Conservation (phyloP, 164 flowering plant genomes). For the Liriodendron chinense region DNA sequence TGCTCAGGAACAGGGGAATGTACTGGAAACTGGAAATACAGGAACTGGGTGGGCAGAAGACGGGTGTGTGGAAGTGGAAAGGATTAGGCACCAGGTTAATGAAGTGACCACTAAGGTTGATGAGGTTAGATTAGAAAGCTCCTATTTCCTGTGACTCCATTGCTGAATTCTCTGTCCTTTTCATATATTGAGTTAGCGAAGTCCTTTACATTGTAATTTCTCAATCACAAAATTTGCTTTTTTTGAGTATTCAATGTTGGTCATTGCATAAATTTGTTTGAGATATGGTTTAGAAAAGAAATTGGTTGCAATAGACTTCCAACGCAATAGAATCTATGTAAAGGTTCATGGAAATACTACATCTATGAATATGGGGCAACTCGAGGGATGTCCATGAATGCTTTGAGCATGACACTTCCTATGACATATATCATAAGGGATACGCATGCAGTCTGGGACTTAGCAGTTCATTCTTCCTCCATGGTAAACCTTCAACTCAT, state of each 20-base stretch:
- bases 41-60: slow-evolving; percentile 9
- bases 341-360: background rate
- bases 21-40: slow-evolving; percentile 7
- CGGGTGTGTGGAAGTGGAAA: slow-evolving; percentile 27
- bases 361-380: background rate
- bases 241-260: background rate
- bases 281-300: background rate
- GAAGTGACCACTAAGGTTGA: slow-evolving; percentile 41
- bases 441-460: too few relatives aligned
- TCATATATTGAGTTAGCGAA: background rate
- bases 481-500: too few relatives aligned
- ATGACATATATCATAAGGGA: too few relatives aligned
- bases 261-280: background rate
- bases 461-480: too few relatives aligned
- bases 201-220: background rate
- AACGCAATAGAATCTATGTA: background rate
- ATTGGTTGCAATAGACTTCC: background rate
- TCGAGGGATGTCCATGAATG: too few relatives aligned
- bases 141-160: background rate
- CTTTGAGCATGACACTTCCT: too few relatives aligned
- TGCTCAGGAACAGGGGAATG: background rate
- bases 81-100: slow-evolving; percentile 35
- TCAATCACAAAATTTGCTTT: background rate
- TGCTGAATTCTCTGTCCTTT: background rate
- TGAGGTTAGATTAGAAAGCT: slow-evolving; percentile 29